Conservation (phyloP, 768 basidiomycete genomes). For the Tricholoma furcatifolium region DNA sequence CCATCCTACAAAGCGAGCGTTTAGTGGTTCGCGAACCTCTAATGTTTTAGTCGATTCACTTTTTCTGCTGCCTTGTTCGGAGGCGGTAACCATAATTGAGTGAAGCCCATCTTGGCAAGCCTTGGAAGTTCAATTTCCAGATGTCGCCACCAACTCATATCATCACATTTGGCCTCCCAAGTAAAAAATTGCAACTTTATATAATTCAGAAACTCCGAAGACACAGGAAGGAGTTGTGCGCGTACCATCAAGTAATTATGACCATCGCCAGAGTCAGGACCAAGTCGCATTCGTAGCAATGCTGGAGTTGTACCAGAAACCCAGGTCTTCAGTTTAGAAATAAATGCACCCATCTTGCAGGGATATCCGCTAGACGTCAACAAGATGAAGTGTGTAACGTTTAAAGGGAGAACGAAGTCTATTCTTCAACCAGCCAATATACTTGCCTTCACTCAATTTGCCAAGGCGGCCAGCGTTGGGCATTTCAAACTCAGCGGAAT, state of each 20-base stretch:
- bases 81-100: conserved; percentile 83
- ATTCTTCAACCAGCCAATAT: not conserved
- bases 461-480: not conserved
- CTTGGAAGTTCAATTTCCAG: conserved; percentile 63
- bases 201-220: not conserved
- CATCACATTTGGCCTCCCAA: conserved; percentile 62
- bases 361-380: not conserved
- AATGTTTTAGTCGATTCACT: conserved; percentile 24
- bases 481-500: conserved; percentile 17
- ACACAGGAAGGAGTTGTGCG: not conserved
- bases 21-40: not conserved
- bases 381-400: not conserved
- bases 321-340: conserved; percentile 29
- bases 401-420: not conserved
- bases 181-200: conserved; percentile 80
- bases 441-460: too few species aligned
- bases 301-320: conserved; percentile 34
- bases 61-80: conserved; percentile 74
- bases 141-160: conserved; percentile 80
- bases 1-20: conserved; percentile 47
- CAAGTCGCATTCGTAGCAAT: conserved; percentile 60
- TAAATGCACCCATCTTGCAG: conserved; percentile 20
- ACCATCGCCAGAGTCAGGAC: conserved; percentile 39
- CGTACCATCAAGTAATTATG: conserved; percentile 71
- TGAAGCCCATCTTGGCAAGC: conserved; percentile 68